phyloP scores from a whole-genome alignment of 1,284 basidiomycete species.

The Leccinum griseonigrum region DNA sequence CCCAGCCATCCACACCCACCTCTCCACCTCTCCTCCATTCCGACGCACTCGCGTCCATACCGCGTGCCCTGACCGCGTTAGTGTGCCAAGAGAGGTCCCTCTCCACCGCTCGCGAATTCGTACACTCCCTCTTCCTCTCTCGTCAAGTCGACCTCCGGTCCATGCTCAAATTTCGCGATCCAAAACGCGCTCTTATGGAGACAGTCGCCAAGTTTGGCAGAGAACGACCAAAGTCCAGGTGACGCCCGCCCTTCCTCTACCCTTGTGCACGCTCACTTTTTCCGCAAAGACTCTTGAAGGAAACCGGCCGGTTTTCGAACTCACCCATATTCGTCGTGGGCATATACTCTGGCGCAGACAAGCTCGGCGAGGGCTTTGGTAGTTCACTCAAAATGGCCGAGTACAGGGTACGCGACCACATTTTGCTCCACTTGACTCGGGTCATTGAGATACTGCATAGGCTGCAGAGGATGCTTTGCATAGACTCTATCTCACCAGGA shows the following conservation, averaged over 20 bases:
- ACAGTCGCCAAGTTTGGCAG: constrained; percentile 79
- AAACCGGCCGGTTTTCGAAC: constrained; percentile 87
- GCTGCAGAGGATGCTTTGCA: constrained; percentile 85
- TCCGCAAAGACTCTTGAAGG: constrained; percentile 69
- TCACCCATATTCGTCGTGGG: constrained; percentile 93
- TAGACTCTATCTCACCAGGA: constrained; percentile 75
- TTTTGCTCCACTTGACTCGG: background rate
- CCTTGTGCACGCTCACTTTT: background rate
- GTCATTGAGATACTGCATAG: constrained; percentile 34
- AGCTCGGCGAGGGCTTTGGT: constrained; percentile 95
- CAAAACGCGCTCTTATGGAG: constrained; percentile 76
- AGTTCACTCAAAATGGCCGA: constrained; percentile 94
- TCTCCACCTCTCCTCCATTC: constrained; percentile 56
- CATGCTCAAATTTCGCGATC: constrained; percentile 89
- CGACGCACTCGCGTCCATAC: constrained; percentile 76
- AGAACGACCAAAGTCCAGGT: constrained; percentile 75
- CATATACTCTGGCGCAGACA: constrained; percentile 84
- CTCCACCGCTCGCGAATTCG: constrained; percentile 77
- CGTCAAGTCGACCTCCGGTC: constrained; percentile 78
- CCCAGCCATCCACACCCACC: constrained; percentile 46
- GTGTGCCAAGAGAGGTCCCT: constrained; percentile 79
- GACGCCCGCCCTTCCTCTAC: constrained; percentile 12
- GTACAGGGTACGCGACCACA: constrained; percentile 63
- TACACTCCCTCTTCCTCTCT: constrained; percentile 81
- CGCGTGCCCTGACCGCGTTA: constrained; percentile 73